phyloP scores from a whole-genome alignment of 768 basidiomycete species.

The Amanita inopinata region DNA sequence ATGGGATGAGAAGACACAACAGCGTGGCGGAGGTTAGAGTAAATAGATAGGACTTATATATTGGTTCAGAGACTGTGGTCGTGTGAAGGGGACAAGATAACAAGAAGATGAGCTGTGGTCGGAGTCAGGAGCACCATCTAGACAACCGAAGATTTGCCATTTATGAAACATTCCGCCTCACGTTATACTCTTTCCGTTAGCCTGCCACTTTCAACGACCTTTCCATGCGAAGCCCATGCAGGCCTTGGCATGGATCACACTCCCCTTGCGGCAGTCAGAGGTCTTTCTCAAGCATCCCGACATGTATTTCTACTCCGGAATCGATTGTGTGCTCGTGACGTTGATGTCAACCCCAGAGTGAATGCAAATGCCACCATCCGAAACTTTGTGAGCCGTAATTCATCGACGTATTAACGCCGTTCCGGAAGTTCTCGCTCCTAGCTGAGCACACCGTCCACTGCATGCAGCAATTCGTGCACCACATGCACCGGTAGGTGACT shows the following conservation, averaged over 20 bases:
- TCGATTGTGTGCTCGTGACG: no score
- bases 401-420: neutral
- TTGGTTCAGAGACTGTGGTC: conserved; percentile 8
- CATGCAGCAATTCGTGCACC: no score
- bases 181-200: neutral
- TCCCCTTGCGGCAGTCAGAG: neutral
- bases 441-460: no score
- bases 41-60: conserved; percentile 3
- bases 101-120: conserved; percentile 7
- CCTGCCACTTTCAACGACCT: neutral
- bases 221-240: neutral
- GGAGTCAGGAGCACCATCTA: conserved; percentile 9
- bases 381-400: no score
- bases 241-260: neutral
- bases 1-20: conserved; percentile 3
- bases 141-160: conserved; percentile 8
- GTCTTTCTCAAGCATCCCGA: no score
- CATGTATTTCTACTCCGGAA: no score
- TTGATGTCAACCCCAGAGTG: no score
- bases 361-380: no score
- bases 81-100: conserved; percentile 12
- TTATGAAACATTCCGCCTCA: conserved; percentile 6
- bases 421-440: neutral
- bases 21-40: neutral
- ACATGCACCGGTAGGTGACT: no score